A percentile compares a stretch with the other conserved stretches of the same genome.
phyloP scores from a whole-genome alignment of 75 land plant genomes.

The Pinus taeda region DNA sequence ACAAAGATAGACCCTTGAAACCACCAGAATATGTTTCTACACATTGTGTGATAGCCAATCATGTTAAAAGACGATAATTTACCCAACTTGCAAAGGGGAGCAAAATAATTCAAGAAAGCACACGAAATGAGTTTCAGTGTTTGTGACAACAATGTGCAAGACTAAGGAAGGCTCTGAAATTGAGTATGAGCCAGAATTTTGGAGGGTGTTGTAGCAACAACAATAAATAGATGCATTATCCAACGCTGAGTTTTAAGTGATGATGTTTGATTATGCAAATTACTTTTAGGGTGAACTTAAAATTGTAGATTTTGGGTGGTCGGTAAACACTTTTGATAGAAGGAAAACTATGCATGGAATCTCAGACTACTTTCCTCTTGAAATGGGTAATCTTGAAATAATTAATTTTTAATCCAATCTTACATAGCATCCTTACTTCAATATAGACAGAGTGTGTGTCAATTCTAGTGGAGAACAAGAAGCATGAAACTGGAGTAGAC shows the following conservation, averaged over 20 bases:
- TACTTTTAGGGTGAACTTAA: conserved; percentile 81
- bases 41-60: too few species aligned
- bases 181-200: too few species aligned
- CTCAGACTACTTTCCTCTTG: conserved; percentile 90
- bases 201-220: too few species aligned
- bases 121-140: too few species aligned
- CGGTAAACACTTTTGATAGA: conserved; percentile 85
- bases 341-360: conserved; percentile 95
- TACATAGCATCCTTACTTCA: not conserved
- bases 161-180: too few species aligned
- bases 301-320: conserved; percentile 97
- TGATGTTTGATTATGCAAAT: not conserved
- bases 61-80: too few species aligned
- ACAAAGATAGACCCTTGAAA: too few species aligned
- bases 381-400: conserved; percentile 71
- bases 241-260: not conserved
- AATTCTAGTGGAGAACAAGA: conserved; percentile 76
- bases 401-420: not conserved
- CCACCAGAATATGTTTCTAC: too few species aligned
- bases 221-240: not conserved
- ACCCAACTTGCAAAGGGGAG: too few species aligned
- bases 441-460: not conserved
- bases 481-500: conserved; percentile 90
- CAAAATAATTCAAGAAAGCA: too few species aligned
- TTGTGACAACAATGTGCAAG: too few species aligned